Evolutionary conservation across 768 basidiomycete species (phyloP), one percentile per base, ranked within the genome.

Genomic region (Mycena floridula): DNA sequence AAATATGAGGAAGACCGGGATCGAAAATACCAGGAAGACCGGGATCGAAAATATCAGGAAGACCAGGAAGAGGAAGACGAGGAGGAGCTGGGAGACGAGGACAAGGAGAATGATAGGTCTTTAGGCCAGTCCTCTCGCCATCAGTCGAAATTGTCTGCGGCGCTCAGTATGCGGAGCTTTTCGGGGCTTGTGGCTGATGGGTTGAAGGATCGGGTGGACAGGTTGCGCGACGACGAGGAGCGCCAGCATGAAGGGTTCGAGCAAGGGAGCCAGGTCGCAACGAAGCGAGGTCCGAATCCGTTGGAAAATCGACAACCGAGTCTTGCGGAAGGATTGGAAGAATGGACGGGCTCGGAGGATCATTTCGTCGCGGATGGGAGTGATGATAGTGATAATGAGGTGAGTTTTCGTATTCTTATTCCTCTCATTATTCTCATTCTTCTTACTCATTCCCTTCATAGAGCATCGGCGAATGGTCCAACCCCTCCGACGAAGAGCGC

Each of bases 401-500:
- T 88, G 53, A 43, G 72, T 57, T 42, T 39, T n/a, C n/a, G n/a
- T n/a, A n/a, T n/a, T n/a, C n/a, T 24, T 51, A 46, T 35, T 40
- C 50, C 43, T 45, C 23, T 49, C 40, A 30, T 54, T 41, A 37
- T 38, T 45, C 25, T 38, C 23, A 44, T 7, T 25, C 13, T 36
- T n/a, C 1, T 40, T 48, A 23, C 32, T 25, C 49, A 30, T 43
- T 45, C 43, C 47, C 45, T 16, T 50, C 63, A 52, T 68, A 88
- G 82, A 89, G 86, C 53, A 82, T 89, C 40, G 88, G 87, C 22
- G 89, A 92, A 65, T 92, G 78, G 77, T 92, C 89, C 20, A 92
- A 92, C 55, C 89, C 89, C 15, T 92, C 89, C 21, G 89, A 92
- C 56, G 89, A 92, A 61, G 89, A 92, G 57, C 76, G 83, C 23